Evolutionary conservation across 208 protist genomes (phyloP), one percentile per base, ranked within the genome.

Genomic region (Trypanosoma vivax): DNA sequence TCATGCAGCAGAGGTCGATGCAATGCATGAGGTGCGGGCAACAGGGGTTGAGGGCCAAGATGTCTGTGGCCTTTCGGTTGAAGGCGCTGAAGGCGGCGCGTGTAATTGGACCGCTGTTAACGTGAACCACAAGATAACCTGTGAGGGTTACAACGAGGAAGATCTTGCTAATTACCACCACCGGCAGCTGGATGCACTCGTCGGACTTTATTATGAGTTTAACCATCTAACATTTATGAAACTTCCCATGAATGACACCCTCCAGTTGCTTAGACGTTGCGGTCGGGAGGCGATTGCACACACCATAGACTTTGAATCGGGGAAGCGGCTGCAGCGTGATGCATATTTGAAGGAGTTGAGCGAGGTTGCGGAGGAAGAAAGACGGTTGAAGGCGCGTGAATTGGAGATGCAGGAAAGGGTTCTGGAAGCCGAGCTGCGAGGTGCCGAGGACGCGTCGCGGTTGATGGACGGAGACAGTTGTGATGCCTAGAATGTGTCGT

Each of bases 131-230:
- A 16, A 25, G 5, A 24, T 29, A 1, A 30, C 42, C 3, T 18
- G 30, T n/a, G 42, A 37, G 31, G 39, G 21, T 2, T 41, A 18
- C 41, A 42, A 25, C 16, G 62, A 70, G 29, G 39, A 67, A 21
- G 50, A 60, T 16, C 49, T 85, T 1, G 73, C 70, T 23, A 66
- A 52, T 2, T 74, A 85, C 51, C 82, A 94, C 55, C 86, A 88
- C 65, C 49, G 68, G 35, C 86, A 90, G 63, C 69, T 94, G 11
- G 83, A 90, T 54, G 56, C 58, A 25, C 74, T 84, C 35, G 42
- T 94, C 24, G 71, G 70, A 3, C 30, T 89, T n/a, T 60, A 88
- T 31, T 94, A 94, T 67, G 86, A 94, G 60, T 94, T 90, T 45
- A 90, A 90, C 45, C 86, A 94, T 61, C 45, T 74, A 23, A 88